Base-by-base conservation (phyloP, 169 alveolate species). In the Plasmodium chabaudi region DNA sequence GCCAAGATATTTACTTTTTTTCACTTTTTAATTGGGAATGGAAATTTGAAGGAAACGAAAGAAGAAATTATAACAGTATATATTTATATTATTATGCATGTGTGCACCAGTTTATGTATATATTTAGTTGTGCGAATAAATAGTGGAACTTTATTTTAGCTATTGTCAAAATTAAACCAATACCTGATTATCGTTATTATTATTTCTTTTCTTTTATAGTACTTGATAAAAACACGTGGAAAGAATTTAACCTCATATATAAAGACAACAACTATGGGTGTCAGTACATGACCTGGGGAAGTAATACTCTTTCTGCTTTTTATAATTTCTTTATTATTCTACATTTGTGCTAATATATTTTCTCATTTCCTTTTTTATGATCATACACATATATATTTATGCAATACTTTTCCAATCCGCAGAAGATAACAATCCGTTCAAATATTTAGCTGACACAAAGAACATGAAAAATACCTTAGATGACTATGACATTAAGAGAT, bases 11-110 rank as follows among this genome's bases (percentile, higher is more conserved):
- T 79, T 55, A 79, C 46, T 79, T 79, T 60, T 79, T 79, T 69
- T 79, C 89, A 1, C 17, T 79, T 44, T 79, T 79, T 79, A 53
- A 79, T 79, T 79, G 89, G 89, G 82, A 79, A 44, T 79, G 89
- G 89, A 79, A 17, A 21, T 79, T 79, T 68, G 89, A 79, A 55
- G 89, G 89, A 47, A 79, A 79, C 27, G 59, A 51, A 17, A 79
- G 67, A 47, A 70, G 72, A 21, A 79, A 79, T 55, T 79, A 79
- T 44, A 64, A 65, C 74, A 79, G 89, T 79, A 63, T 10, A 23
- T 49, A 39, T 23, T 7, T 34, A 34, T 34, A 34, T 34, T 34
- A 34, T 3, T 4, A 19, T 21, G 67, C 67, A 57, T 57, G 12
- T 57, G 19, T 57, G 34, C 34, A 57, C 13, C n/a, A n/a, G 17